phyloP scores from a whole-genome alignment of 352 stramenopile species.

The Achlya hypogyna region DNA sequence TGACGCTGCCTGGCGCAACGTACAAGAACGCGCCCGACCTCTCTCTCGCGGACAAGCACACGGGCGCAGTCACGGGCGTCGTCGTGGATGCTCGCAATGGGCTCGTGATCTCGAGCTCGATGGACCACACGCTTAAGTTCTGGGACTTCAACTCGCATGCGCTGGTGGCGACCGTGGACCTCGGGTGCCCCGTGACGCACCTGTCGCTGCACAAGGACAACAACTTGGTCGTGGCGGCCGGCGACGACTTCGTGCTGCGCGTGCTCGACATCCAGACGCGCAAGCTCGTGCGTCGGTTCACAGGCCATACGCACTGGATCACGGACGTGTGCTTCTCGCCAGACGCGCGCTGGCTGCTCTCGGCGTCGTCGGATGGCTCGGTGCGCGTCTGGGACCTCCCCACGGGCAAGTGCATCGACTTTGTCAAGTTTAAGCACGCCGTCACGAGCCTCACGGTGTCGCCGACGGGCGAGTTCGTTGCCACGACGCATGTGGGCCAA shows the following conservation, averaged over 20 bases:
- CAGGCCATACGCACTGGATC: constrained; percentile 70
- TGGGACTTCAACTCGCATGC: constrained; percentile 83
- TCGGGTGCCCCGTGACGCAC: constrained; percentile 69
- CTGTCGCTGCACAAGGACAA: constrained; percentile 79
- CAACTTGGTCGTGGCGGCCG: constrained; percentile 81
- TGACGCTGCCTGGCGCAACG: constrained; percentile 50
- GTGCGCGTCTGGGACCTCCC: constrained; percentile 92
- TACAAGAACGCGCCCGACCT: constrained; percentile 19
- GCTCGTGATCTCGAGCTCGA: constrained; percentile 66
- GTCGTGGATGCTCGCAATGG: constrained; percentile 81
- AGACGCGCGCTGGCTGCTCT: constrained; percentile 85
- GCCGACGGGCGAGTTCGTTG: constrained; percentile 92
- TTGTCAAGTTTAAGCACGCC: constrained; percentile 88
- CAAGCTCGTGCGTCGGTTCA: constrained; percentile 83
- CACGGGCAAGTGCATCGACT: constrained; percentile 92
- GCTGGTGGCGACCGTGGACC: constrained; percentile 51
- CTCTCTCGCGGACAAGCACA: constrained; percentile 36
- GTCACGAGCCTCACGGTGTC: constrained; percentile 88
- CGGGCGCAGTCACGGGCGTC: constrained; percentile 76
- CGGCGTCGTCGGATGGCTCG: constrained; percentile 77
- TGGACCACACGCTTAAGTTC: constrained; percentile 86
- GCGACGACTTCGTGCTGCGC: constrained; percentile 80
- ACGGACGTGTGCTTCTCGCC: constrained; percentile 85
- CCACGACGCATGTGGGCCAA: constrained; percentile 88
- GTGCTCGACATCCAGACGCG: constrained; percentile 79